A percentile compares a stretch with the other conserved stretches of the same genome.
phyloP scores from a whole-genome alignment of 2,329 filamentous ascomycete genomes.

The Hysterium pulicare region DNA sequence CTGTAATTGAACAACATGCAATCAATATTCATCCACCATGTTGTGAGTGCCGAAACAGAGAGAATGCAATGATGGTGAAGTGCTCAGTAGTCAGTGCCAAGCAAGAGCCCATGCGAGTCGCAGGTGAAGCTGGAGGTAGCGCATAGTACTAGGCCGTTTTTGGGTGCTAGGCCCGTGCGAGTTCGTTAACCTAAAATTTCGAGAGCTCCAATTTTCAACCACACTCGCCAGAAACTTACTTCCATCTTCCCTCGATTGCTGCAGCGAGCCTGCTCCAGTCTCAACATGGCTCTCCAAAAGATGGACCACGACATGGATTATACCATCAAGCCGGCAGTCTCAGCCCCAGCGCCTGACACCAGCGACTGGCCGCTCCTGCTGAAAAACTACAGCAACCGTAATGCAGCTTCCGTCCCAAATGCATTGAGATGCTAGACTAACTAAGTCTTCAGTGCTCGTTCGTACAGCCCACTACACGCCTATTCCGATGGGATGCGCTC shows the following conservation, averaged over 20 bases:
- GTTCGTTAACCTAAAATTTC: background rate
- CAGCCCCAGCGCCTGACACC: conserved; percentile 74
- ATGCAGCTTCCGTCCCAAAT: conserved; percentile 39
- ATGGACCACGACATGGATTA: conserved; percentile 63
- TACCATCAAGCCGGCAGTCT: conserved; percentile 87
- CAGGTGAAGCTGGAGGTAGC: no score
- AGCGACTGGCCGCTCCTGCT: conserved; percentile 90
- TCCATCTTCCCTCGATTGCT: background rate
- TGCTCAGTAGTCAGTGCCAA: no score
- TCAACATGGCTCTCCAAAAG: conserved; percentile 33
- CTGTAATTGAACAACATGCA: no score
- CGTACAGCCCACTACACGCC: conserved; percentile 96
- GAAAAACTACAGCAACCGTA: conserved; percentile 93
- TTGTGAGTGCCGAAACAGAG: no score
- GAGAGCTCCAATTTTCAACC: background rate
- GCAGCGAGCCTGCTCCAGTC: background rate
- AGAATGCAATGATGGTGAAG: no score
- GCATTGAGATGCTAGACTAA: conserved; percentile 17
- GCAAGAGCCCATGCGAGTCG: no score
- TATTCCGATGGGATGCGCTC: conserved; percentile 87
- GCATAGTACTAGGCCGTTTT: no score
- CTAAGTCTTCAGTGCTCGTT: conserved; percentile 65
- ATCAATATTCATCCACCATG: no score
- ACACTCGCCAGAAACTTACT: background rate
- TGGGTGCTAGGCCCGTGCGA: no score